Evolutionary conservation across 1,139 yeast genomes (phyloP), one percentile per base, ranked within the genome.

Genomic region (Pichia sp.): DNA sequence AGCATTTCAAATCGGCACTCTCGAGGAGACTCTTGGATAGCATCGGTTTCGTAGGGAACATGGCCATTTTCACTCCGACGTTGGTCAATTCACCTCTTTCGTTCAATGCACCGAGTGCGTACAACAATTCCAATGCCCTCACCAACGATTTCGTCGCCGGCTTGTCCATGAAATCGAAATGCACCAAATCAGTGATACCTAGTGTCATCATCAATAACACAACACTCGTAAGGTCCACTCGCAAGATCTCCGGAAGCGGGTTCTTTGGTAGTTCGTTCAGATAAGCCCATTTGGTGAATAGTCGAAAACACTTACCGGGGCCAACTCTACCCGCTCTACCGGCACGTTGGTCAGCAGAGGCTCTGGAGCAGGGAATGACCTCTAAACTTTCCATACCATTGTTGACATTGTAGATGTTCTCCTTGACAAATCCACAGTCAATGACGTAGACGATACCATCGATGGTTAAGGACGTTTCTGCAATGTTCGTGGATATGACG

Each of bases 271-370:
- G 67, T 58, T 90, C 97, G 58, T 88, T 77, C 55, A 77, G 72
- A 60, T 81, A 93, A 0, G 96, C 83, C 82, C 93, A 83, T 62
- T 88, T 90, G 0, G 99, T 91, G 62, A 78, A 93, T 21, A 94
- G 69, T 42, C 99, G 68, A 62, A 84, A 94, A 63, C 99, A 93
- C 63, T 89, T 90, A 0, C 99, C 99, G 0, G 98, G 96, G 0
- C 96, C 96, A 6, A 90, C 87, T 70, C 99, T 82, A 8, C 99
- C 99, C 0, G 98, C 99, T 68, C 99, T 79, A 48, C 99, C 99
- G 1, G 96, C 94, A 53, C 99, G 71, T 68, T 93, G 99, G 55
- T 90, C 91, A 0, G 97, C 97, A 32, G 96, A 88, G 0, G 99
- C 99, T 53, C 85, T 77, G 0, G 98, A 91, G 55, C 96, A 89